A percentile compares a stretch with the other conserved stretches of the same genome.
phyloP scores from a whole-genome alignment of 2,329 filamentous ascomycete species.

The Plectosphaerella cucumerina region DNA sequence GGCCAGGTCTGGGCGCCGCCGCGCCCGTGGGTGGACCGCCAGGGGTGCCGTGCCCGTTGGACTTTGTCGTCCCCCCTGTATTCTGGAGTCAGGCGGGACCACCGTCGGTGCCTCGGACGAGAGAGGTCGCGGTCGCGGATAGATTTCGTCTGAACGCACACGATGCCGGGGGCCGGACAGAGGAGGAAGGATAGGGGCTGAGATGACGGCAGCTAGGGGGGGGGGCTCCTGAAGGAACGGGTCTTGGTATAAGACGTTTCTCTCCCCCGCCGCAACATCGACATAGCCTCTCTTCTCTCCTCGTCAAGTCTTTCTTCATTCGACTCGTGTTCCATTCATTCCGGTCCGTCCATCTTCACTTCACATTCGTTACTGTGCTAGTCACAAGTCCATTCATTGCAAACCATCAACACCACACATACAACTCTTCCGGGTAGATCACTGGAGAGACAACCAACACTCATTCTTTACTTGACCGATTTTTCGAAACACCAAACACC shows the following conservation, averaged over 20 bases:
- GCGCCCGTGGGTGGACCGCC: no score
- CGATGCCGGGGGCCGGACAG: not conserved
- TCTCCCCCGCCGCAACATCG: not conserved
- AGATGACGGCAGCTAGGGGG: not conserved
- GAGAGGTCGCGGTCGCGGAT: not conserved
- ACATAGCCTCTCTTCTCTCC: not conserved
- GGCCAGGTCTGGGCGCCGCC: no score
- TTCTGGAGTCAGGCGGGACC: no score
- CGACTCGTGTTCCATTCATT: constrained; percentile 10
- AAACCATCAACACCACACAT: constrained; percentile 1
- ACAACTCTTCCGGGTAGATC: constrained; percentile 4
- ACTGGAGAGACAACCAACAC: constrained; percentile 6
- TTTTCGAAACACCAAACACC: constrained; percentile 1
- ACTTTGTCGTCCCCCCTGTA: no score
- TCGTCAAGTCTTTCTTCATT: constrained; percentile 4
- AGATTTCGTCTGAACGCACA: not conserved
- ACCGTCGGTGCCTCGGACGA: no score
- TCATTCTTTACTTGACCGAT: not conserved
- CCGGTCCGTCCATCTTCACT: constrained; percentile 8
- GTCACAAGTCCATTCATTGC: constrained; percentile 13
- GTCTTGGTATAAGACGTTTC: not conserved
- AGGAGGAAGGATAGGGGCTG: not conserved
- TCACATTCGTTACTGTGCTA: constrained; percentile 10
- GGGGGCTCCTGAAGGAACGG: not conserved
- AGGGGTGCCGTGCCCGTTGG: no score